A percentile compares a stretch with the other conserved stretches of the same genome.
These are phyloP conservation scores for Candida freyschussii DNA, from an alignment of 1,139 yeast genomes.

Conservation along the genomic window DNA sequence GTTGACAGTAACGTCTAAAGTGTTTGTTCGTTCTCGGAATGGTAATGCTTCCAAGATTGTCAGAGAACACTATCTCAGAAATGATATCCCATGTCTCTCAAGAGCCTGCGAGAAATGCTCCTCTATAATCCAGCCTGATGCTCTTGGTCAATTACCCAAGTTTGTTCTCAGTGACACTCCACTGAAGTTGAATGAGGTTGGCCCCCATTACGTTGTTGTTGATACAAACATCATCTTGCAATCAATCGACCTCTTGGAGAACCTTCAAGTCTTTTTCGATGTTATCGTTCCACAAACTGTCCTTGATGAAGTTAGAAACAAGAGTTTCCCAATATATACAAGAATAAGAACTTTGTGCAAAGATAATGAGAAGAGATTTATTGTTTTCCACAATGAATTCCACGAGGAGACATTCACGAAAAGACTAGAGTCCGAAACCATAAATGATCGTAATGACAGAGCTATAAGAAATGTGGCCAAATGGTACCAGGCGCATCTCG, in stretches of 20 bases:
- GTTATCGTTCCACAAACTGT: constrained; percentile 93
- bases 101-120: constrained; percentile 59
- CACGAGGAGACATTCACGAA: constrained; percentile 62
- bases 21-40: constrained; percentile 82
- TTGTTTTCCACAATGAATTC: constrained; percentile 93
- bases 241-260: constrained; percentile 87
- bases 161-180: constrained; percentile 51
- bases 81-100: constrained; percentile 89
- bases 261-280: constrained; percentile 71
- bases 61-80: constrained; percentile 88
- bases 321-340: constrained; percentile 83
- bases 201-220: constrained; percentile 71
- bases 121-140: constrained; percentile 40
- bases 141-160: constrained; percentile 47
- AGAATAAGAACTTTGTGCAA: constrained; percentile 74
- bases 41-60: constrained; percentile 91
- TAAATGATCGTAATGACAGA: constrained; percentile 89
- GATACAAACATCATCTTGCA: constrained; percentile 88
- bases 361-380: constrained; percentile 77
- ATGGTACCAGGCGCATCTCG: constrained; percentile 71
- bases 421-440: constrained; percentile 60
- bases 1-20: constrained; percentile 77
- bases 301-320: constrained; percentile 85
- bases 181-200: constrained; percentile 36
- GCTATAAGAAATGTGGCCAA: constrained; percentile 73